Evolutionary conservation across 2,329 filamentous ascomycete genomes (phyloP).

Genomic region (Akanthomyces uredinophilus): DNA sequence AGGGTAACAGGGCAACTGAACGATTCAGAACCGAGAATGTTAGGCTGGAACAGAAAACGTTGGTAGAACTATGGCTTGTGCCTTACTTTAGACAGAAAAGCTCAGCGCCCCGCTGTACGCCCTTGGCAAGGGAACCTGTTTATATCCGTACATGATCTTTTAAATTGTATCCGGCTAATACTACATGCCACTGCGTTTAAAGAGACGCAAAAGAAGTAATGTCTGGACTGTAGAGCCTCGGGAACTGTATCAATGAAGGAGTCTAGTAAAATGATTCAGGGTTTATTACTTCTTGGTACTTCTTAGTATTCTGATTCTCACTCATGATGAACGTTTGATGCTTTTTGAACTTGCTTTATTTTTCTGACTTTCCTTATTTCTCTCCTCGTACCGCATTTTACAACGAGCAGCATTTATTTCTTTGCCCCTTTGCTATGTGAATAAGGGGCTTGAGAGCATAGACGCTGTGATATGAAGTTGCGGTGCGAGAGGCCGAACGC

Average conservation of each 20-base stretch:
- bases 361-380: no score
- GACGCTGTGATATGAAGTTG: neutral
- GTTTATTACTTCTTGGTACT: no score
- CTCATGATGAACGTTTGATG: no score
- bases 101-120: neutral
- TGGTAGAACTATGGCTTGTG: neutral
- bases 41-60: neutral
- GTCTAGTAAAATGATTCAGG: no score
- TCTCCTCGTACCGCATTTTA: no score
- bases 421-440: no score
- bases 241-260: neutral
- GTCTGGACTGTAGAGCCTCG: neutral
- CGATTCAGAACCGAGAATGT: neutral
- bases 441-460: neutral
- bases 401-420: no score
- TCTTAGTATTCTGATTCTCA: no score
- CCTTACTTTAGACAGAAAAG: slow-evolving; percentile 5
- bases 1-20: neutral
- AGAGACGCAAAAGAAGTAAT: neutral
- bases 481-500: neutral
- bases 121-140: neutral
- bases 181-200: neutral
- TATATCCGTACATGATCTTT: neutral
- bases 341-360: no score
- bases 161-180: neutral